These are phyloP conservation scores for Tephrocybe sp. DNA, from an alignment of 768 basidiomycete genomes.

Conservation along the genomic window DNA sequence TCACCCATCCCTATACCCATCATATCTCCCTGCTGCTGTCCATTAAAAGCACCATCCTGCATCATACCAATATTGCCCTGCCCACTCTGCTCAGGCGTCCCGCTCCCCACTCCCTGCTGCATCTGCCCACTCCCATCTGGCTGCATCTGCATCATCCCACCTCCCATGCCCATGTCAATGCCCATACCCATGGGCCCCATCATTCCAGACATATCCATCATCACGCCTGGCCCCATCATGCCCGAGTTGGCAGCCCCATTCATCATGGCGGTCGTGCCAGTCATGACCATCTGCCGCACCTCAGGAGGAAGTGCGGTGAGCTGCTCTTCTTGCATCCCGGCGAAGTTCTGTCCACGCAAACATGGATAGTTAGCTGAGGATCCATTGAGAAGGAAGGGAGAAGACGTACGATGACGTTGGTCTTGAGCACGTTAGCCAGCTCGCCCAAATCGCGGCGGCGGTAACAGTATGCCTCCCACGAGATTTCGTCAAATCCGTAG, in stretches of 20 bases:
- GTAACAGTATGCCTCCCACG: conserved; percentile 92
- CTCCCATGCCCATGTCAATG: conserved; percentile 67
- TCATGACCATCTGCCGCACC: conserved; percentile 85
- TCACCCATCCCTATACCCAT: conserved; percentile 68
- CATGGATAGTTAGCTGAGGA: background rate
- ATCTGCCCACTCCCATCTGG: conserved; percentile 34
- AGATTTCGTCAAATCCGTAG: conserved; percentile 96
- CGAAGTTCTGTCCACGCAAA: conserved; percentile 59
- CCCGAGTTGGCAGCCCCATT: conserved; percentile 53
- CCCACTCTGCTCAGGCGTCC: conserved; percentile 40
- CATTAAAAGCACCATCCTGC: conserved; percentile 44
- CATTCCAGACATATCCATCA: conserved; percentile 81
- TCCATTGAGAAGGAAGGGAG: background rate
- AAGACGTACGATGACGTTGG: conserved; percentile 72
- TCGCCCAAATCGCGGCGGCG: conserved; percentile 81
- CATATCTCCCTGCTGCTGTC: conserved; percentile 50
- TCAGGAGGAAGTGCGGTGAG: conserved; percentile 77
- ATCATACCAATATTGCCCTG: conserved; percentile 42
- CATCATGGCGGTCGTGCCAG: conserved; percentile 79
- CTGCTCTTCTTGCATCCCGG: conserved; percentile 82
- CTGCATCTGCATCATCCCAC: conserved; percentile 57
- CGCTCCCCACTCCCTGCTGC: conserved; percentile 33
- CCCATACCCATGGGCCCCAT: conserved; percentile 62
- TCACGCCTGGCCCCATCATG: conserved; percentile 66
- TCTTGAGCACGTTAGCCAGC: conserved; percentile 75